Evolutionary conservation across 1,284 basidiomycete species (phyloP).

Genomic region (Pseudozyma tsukubaensis): DNA sequence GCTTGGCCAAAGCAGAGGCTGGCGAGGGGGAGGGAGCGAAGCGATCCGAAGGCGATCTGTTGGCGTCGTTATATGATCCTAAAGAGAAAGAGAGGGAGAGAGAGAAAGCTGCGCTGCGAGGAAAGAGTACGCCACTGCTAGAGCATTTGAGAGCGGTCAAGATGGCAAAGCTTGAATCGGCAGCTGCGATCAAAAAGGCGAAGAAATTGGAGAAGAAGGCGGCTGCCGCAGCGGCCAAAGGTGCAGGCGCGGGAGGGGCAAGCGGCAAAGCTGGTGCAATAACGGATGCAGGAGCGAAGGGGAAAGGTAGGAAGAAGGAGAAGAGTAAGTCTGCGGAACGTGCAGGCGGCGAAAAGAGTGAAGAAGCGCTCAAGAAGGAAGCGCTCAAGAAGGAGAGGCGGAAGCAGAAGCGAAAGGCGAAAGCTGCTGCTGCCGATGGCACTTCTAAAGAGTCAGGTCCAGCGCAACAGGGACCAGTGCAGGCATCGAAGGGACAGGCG

Average conservation of each 20-base stretch:
- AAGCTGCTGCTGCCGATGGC: not conserved
- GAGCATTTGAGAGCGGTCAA: conserved; percentile 55
- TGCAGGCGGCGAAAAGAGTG: not conserved
- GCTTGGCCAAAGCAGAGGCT: conserved; percentile 22
- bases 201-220: conserved; percentile 30
- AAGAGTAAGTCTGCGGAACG: not conserved
- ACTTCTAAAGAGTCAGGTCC: too few species aligned
- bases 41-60: conserved; percentile 52
- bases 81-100: conserved; percentile 28
- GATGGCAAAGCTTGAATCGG: conserved; percentile 34
- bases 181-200: conserved; percentile 31
- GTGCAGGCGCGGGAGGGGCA: not conserved
- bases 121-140: conserved; percentile 55
- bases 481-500: not conserved
- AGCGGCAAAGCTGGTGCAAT: not conserved
- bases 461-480: too few species aligned
- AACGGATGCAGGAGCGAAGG: conserved; percentile 6
- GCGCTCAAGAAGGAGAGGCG: not conserved
- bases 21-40: conserved; percentile 19
- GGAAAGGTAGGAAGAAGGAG: conserved; percentile 17
- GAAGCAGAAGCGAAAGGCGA: conserved; percentile 6
- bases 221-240: not conserved
- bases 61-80: conserved; percentile 28
- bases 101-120: conserved; percentile 14
- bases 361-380: too few species aligned